Evolutionary conservation across 768 basidiomycete species (phyloP), one percentile per base, ranked within the genome.

Genomic region (Boletus reticuloceps): DNA sequence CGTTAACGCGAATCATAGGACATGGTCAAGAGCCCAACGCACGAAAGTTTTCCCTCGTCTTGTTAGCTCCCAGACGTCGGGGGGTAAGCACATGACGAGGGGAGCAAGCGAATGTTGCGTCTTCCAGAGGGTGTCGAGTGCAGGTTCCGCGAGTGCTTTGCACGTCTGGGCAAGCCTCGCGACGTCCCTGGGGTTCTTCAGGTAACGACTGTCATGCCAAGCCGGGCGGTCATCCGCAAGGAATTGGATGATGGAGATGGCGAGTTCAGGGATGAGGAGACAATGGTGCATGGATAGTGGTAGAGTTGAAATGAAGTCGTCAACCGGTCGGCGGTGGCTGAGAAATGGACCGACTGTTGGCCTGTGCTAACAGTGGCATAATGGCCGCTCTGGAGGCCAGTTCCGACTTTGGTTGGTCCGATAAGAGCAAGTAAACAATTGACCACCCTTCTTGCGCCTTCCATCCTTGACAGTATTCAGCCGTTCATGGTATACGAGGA

Each of bases 111-210:
- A 67, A 50, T 66, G 64, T 43, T 71, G 69, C 2, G 61, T 69
- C 42, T 22, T 49, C 69, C 69, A 70, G 36, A 70, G 69, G 31
- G 69, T 54, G 42, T 70, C 70, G 22, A 70, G 59, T n/a, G 69
- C 63, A 5, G 62, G 65, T 19, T 67, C 71, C 42, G 59, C 55
- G 43, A 70, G 60, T 22, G 53, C 37, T 25, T 62, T 71, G 46
- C 70, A 71, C 4, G 71, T 71, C 53, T 53, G 59, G 7, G 71
- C 67, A 6, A 71, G 62, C 40, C 49, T 63, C 4, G 69, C 67
- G 31, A 71, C 50, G 36, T 72, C 62, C 10, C 38, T 51, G 7
- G 58, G 45, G 41, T 69, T 67, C 32, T 38, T 58, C 29, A 61
- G 58, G 40, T 58, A 65, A 39, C 52, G 58, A 25, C 54, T 58